Evolutionary conservation across 2,329 filamentous ascomycete genomes (phyloP).

Genomic region (Nannizziopsis arthrosporioides): DNA sequence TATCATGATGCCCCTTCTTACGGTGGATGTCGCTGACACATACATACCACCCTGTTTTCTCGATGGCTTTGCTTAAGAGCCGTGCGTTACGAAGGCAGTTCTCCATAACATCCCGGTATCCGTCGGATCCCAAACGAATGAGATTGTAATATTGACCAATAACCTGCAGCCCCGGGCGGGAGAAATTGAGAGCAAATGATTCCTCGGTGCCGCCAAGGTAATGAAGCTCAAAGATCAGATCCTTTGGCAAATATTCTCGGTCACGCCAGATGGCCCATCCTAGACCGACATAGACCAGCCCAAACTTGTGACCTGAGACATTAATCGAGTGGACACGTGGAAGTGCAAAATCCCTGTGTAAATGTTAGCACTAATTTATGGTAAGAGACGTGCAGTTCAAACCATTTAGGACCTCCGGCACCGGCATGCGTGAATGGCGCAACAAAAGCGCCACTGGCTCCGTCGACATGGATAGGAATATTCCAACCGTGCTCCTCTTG

Average conservation of each 20-base stretch:
- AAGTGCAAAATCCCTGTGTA: slow-evolving; percentile 31
- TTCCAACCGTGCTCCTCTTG: slow-evolving; percentile 50
- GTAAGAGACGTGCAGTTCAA: slow-evolving; percentile 10
- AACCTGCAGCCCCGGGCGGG: slow-evolving; percentile 56
- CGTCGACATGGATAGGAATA: slow-evolving; percentile 50
- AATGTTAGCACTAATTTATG: background rate
- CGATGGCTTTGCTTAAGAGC: slow-evolving; percentile 50
- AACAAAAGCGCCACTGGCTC: slow-evolving; percentile 33
- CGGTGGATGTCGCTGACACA: slow-evolving; percentile 56
- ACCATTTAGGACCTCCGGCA: slow-evolving; percentile 45
- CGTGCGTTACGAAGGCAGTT: slow-evolving; percentile 55
- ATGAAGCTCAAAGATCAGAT: slow-evolving; percentile 58
- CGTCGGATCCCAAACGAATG: slow-evolving; percentile 56
- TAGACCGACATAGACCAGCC: slow-evolving; percentile 52
- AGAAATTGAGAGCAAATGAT: slow-evolving; percentile 62
- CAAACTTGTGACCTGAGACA: slow-evolving; percentile 37
- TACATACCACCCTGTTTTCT: slow-evolving; percentile 55
- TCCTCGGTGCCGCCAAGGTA: slow-evolving; percentile 62
- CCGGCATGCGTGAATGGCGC: slow-evolving; percentile 32
- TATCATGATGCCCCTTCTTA: slow-evolving; percentile 38
- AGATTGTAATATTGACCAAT: slow-evolving; percentile 64
- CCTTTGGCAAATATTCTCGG: slow-evolving; percentile 51
- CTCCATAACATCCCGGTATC: slow-evolving; percentile 53
- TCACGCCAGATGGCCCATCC: slow-evolving; percentile 63
- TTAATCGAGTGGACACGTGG: slow-evolving; percentile 48